Base-by-base conservation (phyloP, 441 rosid species). In the Adansonia rubrostipa region DNA sequence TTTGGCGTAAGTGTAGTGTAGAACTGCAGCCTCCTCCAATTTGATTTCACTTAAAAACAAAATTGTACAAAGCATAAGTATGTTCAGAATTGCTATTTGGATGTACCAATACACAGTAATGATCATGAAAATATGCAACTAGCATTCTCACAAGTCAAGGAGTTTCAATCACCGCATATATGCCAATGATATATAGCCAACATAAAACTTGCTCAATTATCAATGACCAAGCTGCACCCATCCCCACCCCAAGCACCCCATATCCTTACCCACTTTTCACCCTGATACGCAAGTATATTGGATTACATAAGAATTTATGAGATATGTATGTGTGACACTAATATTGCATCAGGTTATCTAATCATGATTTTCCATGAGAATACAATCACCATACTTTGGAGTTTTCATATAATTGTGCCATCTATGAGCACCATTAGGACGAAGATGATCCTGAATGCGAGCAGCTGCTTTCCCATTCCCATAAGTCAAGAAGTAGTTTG, bases 381-480 rank as follows among this genome's bases (percentile, higher is more conserved):
- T 58, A 20, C 3, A 69, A 67, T 19, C 61, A 70, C 83, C 89
- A 74, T 86, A 92, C 96, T 86, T 87, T 78, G 96, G 96, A 54
- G 90, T 85, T 84, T 92, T 90, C 93, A 90, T 90, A 79, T 91
- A 91, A 79, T 91, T 91, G 86, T 90, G 96, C 96, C 96, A 91
- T 85, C 96, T 89, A 80, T 92, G 96, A 45, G 96, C 96, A 75
- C 96, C 96, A 84, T 92, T 92, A 77, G 96, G 93, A 62, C 96
- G 89, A 77, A 92, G 96, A 82, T 90, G 91, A 69, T 90, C 93
- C 74, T 80, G 91, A 75, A 90, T 10, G 75, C 93, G 89, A 77
- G 96, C 96, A 71, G 79, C 87, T 71, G 93, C 80, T 86, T 90
- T 91, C 68, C 96, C 93, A 20, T 90, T 91, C 61, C 96, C 93